Percentiles rank a stretch among this genome's conserved stretches.
Conservation (phyloP, 768 basidiomycete species). For the Tylopilus felleus region DNA sequence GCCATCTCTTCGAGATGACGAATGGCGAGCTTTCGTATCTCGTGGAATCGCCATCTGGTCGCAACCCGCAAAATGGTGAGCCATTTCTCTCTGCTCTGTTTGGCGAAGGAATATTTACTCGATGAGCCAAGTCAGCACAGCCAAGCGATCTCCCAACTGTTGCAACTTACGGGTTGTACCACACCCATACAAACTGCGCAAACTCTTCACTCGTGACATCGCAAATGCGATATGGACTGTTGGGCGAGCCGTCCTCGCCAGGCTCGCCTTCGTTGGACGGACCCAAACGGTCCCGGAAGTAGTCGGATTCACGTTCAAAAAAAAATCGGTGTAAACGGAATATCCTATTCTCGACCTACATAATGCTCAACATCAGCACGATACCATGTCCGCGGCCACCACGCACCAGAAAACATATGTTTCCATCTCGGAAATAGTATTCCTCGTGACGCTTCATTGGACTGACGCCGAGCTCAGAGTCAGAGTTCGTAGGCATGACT, state of each 20-base stretch:
- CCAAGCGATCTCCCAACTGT: background rate
- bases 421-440: slow-evolving; percentile 55
- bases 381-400: background rate
- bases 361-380: background rate
- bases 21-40: slow-evolving; percentile 49
- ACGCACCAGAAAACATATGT: slow-evolving; percentile 52
- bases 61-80: slow-evolving; percentile 50
- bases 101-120: slow-evolving; percentile 56
- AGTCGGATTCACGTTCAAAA: slow-evolving; percentile 35
- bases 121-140: background rate
- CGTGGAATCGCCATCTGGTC: slow-evolving; percentile 50
- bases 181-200: slow-evolving; percentile 48
- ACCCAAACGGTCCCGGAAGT: slow-evolving; percentile 29
- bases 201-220: slow-evolving; percentile 40
- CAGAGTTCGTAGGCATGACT: too few species aligned
- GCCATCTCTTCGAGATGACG: slow-evolving; percentile 51
- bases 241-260: background rate
- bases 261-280: background rate
- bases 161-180: slow-evolving; percentile 42
- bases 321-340: slow-evolving; percentile 38
- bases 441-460: slow-evolving; percentile 26
- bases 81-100: slow-evolving; percentile 52
- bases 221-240: slow-evolving; percentile 8
- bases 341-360: slow-evolving; percentile 32
- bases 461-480: slow-evolving; percentile 5